Conservation (phyloP, 2,329 filamentous ascomycete species). For the Alternaria sp. region DNA sequence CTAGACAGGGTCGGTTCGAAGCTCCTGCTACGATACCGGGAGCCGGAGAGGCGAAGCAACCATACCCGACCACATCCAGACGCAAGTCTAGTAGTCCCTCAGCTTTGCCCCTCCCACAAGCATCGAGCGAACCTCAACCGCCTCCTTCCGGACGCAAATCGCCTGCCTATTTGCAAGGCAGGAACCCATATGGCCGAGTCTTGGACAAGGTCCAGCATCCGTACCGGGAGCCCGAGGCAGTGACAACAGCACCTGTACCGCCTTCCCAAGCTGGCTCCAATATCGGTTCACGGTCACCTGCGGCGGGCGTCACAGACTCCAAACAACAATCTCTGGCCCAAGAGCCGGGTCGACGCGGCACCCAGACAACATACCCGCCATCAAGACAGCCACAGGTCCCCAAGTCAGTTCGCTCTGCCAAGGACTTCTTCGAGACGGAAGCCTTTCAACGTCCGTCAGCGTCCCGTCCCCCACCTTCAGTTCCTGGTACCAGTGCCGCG, state of each 20-base stretch:
- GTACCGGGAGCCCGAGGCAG: constrained; percentile 20
- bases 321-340: constrained; percentile 22
- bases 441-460: constrained; percentile 18
- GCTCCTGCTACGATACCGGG: constrained; percentile 1
- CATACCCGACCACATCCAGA: constrained; percentile 8
- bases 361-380: constrained; percentile 6
- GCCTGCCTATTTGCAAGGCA: constrained; percentile 39
- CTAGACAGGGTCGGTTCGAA: constrained; percentile 19
- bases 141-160: constrained; percentile 21
- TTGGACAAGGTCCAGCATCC: constrained; percentile 31
- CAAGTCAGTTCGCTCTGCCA: constrained; percentile 35
- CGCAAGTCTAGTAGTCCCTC: constrained; percentile 13
- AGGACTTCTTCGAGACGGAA: constrained; percentile 40
- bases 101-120: constrained; percentile 8
- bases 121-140: constrained; percentile 8
- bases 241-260: constrained; percentile 7
- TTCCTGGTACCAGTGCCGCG: constrained; percentile 1
- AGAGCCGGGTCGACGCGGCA: background rate
- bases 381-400: constrained; percentile 18
- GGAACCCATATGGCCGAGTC: constrained; percentile 43
- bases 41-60: constrained; percentile 8
- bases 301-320: constrained; percentile 24
- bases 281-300: constrained; percentile 25
- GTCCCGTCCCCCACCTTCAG: constrained; percentile 19
- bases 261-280: constrained; percentile 31